Percentiles rank a stretch among this genome's conserved stretches.
These are phyloP conservation scores for Crucibulum laeve DNA, from an alignment of 768 basidiomycete genomes.

Conservation along the genomic window DNA sequence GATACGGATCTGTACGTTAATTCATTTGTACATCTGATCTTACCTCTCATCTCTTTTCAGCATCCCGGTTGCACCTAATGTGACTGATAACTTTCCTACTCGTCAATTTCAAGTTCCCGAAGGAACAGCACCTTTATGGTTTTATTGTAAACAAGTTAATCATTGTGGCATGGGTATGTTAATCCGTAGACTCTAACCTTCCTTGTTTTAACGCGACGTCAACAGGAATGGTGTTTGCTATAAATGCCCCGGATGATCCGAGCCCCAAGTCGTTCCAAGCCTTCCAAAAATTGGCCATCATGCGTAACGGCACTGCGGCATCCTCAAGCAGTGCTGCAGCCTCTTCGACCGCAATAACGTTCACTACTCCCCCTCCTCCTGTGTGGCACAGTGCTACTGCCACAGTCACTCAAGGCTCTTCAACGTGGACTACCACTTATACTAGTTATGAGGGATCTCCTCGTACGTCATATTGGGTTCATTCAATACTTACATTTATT, in stretches of 20 bases:
- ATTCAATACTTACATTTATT: neutral
- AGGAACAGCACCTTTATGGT: constrained; percentile 44
- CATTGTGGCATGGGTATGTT: constrained; percentile 42
- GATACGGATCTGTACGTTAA: constrained; percentile 35
- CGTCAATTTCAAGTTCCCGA: constrained; percentile 23
- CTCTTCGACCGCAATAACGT: constrained; percentile 8
- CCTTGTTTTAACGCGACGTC: neutral
- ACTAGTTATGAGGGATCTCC: constrained; percentile 31
- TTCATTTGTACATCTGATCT: too few relatives aligned
- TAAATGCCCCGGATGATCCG: constrained; percentile 46
- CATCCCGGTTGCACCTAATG: too few relatives aligned
- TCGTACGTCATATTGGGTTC: constrained; percentile 14
- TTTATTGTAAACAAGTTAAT: constrained; percentile 48
- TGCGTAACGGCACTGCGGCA: constrained; percentile 20
- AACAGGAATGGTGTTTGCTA: constrained; percentile 63
- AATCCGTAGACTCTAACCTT: neutral
- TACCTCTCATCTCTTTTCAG: too few relatives aligned
- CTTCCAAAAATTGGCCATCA: constrained; percentile 46
- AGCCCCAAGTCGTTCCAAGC: constrained; percentile 37
- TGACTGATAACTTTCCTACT: neutral
- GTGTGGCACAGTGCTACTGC: constrained; percentile 33
- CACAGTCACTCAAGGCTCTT: constrained; percentile 28
- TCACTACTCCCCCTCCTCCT: constrained; percentile 13
- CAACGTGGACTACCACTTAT: constrained; percentile 33
- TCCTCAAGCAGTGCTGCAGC: constrained; percentile 6